Base-by-base conservation (phyloP, 805 yeast species). In the Zygoascus ofunaensis region DNA sequence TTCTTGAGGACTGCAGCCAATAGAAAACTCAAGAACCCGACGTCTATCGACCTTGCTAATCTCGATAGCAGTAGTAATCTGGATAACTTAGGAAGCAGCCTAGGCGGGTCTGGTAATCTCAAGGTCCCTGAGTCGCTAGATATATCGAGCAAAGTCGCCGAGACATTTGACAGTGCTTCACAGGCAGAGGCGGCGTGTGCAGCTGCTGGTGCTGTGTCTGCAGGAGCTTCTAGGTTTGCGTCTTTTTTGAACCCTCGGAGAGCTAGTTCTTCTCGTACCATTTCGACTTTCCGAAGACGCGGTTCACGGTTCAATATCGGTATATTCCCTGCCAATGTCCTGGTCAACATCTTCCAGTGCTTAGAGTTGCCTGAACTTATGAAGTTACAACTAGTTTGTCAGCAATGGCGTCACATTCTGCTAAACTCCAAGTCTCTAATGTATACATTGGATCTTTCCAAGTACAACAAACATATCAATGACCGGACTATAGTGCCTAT, bases 371-470 rank as follows among this genome's bases (percentile, higher is more conserved):
- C 78, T 1, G 73, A 71, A n/a, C 61, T 80, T 46, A 77, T 82
- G 82, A 73, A 70, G 52, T 52, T 77, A 49, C 65, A 82, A 44
- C 52, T 70, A 3, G 79, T 82, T 33, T 76, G 82, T 58, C 66
- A 73, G 47, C 71, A 80, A 51, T 83, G 90, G 89, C 69, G 80
- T 53, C 83, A 79, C 50, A 60, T 83, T 30, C 60, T 82, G 15
- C 73, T 72, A 46, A 70, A 74, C 26, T 77, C 83, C 0, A 74
- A 78, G 1, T 70, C 68, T 17, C 64, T 82, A 30, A 74, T 73
- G 53, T 67, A 65, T 18, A 59, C 36, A 0, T 64, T 83, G 40
- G 85, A 82, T 54, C 63, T 83, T 48, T 70, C 73, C 0, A 76
- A 75, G 1, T 83, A 80, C 75, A 79, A 74, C 58, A 76, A 80